A percentile compares a stretch with the other conserved stretches of the same genome.
These are phyloP conservation scores for Annulohypoxylon moriforme DNA, from an alignment of 495 filamentous ascomycete genomes.

Conservation along the genomic window DNA sequence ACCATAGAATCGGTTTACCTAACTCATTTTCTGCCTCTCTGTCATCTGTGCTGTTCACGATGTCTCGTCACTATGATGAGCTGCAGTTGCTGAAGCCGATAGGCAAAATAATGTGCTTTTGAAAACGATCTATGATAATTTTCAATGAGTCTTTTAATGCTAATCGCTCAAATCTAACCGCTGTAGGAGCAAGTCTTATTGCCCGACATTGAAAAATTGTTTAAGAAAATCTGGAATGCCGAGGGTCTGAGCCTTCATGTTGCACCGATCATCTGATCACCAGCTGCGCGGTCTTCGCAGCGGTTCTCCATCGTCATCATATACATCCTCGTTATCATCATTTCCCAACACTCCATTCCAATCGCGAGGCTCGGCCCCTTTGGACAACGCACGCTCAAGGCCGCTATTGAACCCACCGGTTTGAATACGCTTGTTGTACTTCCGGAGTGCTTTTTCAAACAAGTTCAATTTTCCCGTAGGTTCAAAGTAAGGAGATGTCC, in stretches of 20 bases:
- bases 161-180: background rate
- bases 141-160: background rate
- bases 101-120: background rate
- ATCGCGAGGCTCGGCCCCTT: background rate
- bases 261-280: background rate
- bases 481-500: background rate
- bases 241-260: too few relatives aligned
- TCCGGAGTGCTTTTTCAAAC: constrained; percentile 1
- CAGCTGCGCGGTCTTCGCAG: background rate
- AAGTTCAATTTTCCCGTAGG: background rate
- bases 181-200: background rate
- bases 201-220: background rate
- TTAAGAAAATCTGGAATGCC: too few relatives aligned
- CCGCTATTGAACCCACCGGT: background rate
- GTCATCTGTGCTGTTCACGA: too few relatives aligned
- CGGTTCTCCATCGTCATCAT: background rate
- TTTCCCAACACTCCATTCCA: background rate
- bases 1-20: too few relatives aligned
- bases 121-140: background rate
- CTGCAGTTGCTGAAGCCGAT: too few relatives aligned
- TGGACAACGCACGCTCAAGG: background rate
- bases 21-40: too few relatives aligned
- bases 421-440: constrained; percentile 17
- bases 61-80: too few relatives aligned
- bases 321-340: background rate